Percentiles rank a stretch among this genome's conserved stretches.
Conservation (phyloP, 768 basidiomycete genomes). For the Mycena latifolia region DNA sequence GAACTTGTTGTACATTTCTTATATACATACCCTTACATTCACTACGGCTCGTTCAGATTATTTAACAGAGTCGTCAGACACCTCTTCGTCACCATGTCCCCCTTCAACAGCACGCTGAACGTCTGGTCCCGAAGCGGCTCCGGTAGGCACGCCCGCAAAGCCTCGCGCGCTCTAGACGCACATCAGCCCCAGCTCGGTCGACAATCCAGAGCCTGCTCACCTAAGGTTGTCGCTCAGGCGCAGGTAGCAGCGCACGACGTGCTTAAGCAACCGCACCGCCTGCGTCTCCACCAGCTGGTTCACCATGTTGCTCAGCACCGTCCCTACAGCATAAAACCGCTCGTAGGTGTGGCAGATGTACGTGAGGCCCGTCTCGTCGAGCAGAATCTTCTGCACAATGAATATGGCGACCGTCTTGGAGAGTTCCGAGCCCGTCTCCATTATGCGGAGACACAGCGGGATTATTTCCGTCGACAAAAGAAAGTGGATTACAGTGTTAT, state of each 20-base stretch:
- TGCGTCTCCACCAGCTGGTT: conserved; percentile 98
- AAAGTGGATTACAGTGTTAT: conserved; percentile 99
- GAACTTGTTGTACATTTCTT: too few species aligned
- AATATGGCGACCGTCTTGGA: conserved; percentile 99
- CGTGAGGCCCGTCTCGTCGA: conserved; percentile 97
- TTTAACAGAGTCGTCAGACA: conserved; percentile 91
- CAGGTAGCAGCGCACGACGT: conserved; percentile 97
- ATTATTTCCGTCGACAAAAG: conserved; percentile 99
- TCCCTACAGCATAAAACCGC: conserved; percentile 98
- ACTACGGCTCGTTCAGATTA: conserved; percentile 83
- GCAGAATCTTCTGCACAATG: conserved; percentile 97
- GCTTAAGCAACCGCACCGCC: conserved; percentile 95
- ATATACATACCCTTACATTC: not conserved
- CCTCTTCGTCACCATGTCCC: conserved; percentile 98
- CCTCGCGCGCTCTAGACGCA: conserved; percentile 87
- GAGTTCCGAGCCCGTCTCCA: conserved; percentile 99
- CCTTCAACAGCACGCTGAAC: conserved; percentile 92
- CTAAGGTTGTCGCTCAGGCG: conserved; percentile 95
- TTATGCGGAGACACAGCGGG: conserved; percentile 97
- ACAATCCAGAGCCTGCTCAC: conserved; percentile 51
- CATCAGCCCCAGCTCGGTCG: conserved; percentile 12
- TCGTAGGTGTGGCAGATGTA: conserved; percentile 99
- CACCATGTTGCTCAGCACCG: conserved; percentile 99
- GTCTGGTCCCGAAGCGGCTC: conserved; percentile 96
- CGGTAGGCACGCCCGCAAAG: conserved; percentile 93